Evolutionary conservation across 139 green algal species (phyloP).

Genomic region (Auxenochlorella pyrenoidosa): DNA sequence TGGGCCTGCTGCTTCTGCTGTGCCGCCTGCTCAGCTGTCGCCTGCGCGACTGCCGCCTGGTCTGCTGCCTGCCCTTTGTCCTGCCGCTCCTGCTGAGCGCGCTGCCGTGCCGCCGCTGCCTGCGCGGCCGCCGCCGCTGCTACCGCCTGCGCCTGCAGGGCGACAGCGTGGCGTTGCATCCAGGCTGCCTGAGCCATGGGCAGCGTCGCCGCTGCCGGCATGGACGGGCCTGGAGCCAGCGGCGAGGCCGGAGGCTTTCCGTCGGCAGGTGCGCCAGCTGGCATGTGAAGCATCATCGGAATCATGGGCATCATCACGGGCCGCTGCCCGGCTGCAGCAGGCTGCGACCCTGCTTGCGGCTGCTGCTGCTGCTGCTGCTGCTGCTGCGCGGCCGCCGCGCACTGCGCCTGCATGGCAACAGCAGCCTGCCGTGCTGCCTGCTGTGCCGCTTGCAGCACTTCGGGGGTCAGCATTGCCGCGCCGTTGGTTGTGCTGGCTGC

Average conservation of each 20-base stretch:
- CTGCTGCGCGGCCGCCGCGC: not conserved
- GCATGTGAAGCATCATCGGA: not conserved
- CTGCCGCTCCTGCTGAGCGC: not conserved
- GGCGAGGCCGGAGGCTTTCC: not conserved
- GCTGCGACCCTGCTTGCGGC: not conserved
- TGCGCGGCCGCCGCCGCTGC: too few relatives aligned
- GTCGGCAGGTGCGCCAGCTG: not conserved
- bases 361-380: not conserved
- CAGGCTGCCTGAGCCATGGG: not conserved
- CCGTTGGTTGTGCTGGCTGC: not conserved
- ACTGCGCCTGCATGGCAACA: not conserved
- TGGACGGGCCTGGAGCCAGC: not conserved
- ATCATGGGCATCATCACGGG: slow-evolving; percentile 1
- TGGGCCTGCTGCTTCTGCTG: not conserved
- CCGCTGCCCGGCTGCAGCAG: not conserved
- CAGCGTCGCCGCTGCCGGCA: not conserved
- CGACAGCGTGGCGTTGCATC: not conserved
- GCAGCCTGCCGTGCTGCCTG: not conserved
- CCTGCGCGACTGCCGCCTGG: not conserved
- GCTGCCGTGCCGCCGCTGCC: not conserved
- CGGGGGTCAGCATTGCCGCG: not conserved
- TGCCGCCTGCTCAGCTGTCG: not conserved
- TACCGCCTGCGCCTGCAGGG: not conserved
- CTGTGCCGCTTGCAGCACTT: slow-evolving; percentile 8
- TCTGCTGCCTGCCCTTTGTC: not conserved